Percentiles rank a stretch among this genome's conserved stretches.
Evolutionary conservation across 768 basidiomycete species (phyloP).

Genomic region (Saitozyma sp.): DNA sequence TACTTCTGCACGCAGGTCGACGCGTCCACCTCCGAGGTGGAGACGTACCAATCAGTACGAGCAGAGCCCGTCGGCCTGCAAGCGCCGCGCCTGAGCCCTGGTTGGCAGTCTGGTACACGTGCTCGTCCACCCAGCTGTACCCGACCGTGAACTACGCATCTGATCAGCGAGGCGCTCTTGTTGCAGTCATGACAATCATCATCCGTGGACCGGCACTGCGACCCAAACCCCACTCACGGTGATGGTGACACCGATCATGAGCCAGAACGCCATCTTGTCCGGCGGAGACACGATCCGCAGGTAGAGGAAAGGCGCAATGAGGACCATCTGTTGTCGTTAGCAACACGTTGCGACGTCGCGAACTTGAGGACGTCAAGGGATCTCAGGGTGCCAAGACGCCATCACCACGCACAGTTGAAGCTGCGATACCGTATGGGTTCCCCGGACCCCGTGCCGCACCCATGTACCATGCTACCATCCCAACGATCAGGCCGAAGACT

Average conservation of each 20-base stretch:
- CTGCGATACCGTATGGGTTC: conserved; percentile 61
- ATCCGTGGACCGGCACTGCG: too few relatives aligned
- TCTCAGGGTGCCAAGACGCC: neutral
- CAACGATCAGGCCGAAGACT: conserved; percentile 37
- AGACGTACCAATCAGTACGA: conserved; percentile 59
- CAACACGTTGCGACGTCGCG: neutral
- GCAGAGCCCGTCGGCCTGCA: conserved; percentile 60
- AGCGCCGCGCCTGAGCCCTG: conserved; percentile 61
- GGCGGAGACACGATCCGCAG: conserved; percentile 58
- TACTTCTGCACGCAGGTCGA: too few relatives aligned
- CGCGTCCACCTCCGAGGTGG: too few relatives aligned
- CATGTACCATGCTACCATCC: conserved; percentile 52
- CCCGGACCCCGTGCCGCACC: conserved; percentile 57
- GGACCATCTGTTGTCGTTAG: conserved; percentile 47
- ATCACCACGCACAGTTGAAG: conserved; percentile 52
- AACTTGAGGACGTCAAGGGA: too few relatives aligned
- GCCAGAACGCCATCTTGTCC: conserved; percentile 29
- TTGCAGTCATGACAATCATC: neutral
- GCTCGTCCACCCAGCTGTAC: conserved; percentile 64
- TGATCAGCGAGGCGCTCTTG: neutral
- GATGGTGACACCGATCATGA: conserved; percentile 52
- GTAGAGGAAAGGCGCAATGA: conserved; percentile 59
- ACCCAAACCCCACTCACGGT: conserved; percentile 50
- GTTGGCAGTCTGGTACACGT: conserved; percentile 56
- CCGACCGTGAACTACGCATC: conserved; percentile 57